Conservation (phyloP, 1,284 basidiomycete genomes). For the Tetrapyrgos nigripes region DNA sequence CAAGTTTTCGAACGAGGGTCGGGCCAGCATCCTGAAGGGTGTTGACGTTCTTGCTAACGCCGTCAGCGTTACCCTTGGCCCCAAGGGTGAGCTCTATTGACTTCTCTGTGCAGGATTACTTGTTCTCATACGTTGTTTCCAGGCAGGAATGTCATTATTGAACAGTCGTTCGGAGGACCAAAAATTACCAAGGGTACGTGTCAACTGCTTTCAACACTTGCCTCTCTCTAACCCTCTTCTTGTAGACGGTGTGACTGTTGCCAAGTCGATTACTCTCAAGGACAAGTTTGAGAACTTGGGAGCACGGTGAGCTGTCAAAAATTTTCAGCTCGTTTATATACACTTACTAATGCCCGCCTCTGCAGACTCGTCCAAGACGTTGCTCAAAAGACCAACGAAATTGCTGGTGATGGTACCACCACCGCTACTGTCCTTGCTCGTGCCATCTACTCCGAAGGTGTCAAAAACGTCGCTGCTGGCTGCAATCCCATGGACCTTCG, state of each 20-base stretch:
- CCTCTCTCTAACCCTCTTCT: background rate
- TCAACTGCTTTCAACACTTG: background rate
- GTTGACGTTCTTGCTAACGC: constrained; percentile 97
- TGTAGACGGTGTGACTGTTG: constrained; percentile 96
- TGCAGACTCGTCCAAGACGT: constrained; percentile 92
- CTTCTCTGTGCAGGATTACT: background rate
- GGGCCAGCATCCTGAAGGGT: constrained; percentile 93
- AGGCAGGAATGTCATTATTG: constrained; percentile 99
- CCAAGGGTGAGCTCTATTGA: constrained; percentile 75
- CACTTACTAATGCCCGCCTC: background rate
- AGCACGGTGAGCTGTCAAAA: constrained; percentile 73
- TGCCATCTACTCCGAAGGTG: constrained; percentile 98
- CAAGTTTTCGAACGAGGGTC: constrained; percentile 95
- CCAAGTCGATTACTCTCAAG: constrained; percentile 93
- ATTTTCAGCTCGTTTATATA: background rate
- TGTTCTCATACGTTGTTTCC: constrained; percentile 20
- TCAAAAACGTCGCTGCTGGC: constrained; percentile 98
- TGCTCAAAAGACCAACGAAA: constrained; percentile 96
- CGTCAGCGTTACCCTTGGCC: constrained; percentile 94
- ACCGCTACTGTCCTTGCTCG: constrained; percentile 97
- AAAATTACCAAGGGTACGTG: constrained; percentile 94
- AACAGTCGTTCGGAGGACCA: constrained; percentile 96
- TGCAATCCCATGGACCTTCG: constrained; percentile 99
- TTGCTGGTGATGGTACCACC: constrained; percentile 97
- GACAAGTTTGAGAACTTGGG: constrained; percentile 99